These are phyloP conservation scores for Polytrichum commune DNA, from an alignment of 225 moss, liverwort and hornwort species.

Conservation along the genomic window DNA sequence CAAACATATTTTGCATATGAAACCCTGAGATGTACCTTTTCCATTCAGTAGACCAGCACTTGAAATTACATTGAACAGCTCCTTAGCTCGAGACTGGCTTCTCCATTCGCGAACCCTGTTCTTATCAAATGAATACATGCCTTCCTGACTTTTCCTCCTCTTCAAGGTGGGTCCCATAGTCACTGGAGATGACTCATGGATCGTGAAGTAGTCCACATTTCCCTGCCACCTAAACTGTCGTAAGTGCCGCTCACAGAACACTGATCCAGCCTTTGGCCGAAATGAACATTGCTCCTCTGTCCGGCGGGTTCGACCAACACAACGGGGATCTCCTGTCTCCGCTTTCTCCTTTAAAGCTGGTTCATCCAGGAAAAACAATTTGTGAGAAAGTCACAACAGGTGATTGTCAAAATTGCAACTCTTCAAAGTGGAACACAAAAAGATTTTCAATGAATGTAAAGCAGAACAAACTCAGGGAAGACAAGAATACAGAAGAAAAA, in stretches of 20 bases:
- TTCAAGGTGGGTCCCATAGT: slow-evolving; percentile 7
- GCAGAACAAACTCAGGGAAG: too few relatives aligned
- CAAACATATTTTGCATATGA: too few relatives aligned
- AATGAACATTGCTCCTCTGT: slow-evolving; percentile 65
- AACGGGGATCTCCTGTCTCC: slow-evolving; percentile 25
- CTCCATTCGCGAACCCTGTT: slow-evolving; percentile 14
- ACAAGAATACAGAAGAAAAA: too few relatives aligned
- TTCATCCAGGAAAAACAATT: slow-evolving; percentile 12
- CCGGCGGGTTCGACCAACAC: slow-evolving; percentile 61
- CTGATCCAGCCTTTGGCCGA: slow-evolving; percentile 52
- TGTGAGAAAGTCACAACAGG: slow-evolving; percentile 7
- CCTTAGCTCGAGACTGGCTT: slow-evolving; percentile 36
- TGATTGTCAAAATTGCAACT: background rate
- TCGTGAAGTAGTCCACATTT: slow-evolving; percentile 7
- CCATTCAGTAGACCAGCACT: slow-evolving; percentile 27
- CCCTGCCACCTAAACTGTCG: slow-evolving; percentile 29
- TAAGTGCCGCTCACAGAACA: slow-evolving; percentile 56
- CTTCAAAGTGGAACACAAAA: too few relatives aligned
- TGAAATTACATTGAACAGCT: slow-evolving; percentile 30
- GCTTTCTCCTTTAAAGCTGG: slow-evolving; percentile 19
- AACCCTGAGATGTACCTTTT: slow-evolving; percentile 15
- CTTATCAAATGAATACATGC: slow-evolving; percentile 12
- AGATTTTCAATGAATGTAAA: too few relatives aligned
- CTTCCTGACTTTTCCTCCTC: slow-evolving; percentile 22
- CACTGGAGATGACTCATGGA: slow-evolving; percentile 17